Evolutionary conservation across 2,329 filamentous ascomycete genomes (phyloP).

Genomic region (Arthrobotrys sinensis): DNA sequence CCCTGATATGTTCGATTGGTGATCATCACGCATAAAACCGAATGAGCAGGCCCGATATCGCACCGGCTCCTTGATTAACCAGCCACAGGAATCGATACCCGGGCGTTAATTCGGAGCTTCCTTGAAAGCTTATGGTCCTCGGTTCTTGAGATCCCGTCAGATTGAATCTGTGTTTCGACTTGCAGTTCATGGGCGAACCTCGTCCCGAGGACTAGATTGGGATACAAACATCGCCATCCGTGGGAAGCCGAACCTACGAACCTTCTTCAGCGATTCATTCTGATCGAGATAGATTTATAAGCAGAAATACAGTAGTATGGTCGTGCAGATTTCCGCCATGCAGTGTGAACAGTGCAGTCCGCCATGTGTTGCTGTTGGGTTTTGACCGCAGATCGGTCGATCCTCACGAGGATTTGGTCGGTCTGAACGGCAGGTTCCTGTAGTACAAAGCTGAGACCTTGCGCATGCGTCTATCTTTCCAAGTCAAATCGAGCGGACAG

Average conservation of each 20-base stretch:
- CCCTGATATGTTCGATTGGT: conserved; percentile 20
- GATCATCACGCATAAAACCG: conserved; percentile 6
- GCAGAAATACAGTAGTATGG: background rate
- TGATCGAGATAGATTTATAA: background rate
- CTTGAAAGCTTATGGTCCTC: background rate
- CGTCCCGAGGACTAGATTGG: background rate
- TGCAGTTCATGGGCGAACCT: background rate
- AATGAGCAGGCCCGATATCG: background rate
- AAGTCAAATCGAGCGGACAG: too few relatives aligned
- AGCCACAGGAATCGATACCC: background rate
- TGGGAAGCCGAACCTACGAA: background rate
- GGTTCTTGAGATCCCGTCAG: background rate
- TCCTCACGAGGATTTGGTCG: conserved; percentile 1
- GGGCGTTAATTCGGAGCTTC: background rate
- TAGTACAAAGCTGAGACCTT: conserved; percentile 19
- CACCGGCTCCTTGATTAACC: background rate
- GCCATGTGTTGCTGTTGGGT: conserved; percentile 25
- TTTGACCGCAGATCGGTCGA: conserved; percentile 19
- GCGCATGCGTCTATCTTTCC: background rate
- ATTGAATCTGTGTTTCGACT: background rate
- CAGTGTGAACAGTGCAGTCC: background rate
- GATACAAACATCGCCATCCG: background rate
- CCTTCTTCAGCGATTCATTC: background rate
- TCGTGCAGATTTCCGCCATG: background rate
- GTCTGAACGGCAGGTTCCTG: background rate